Evolutionary conservation across 257 asterid species (phyloP).

Genomic region (Solanum pinnatisectum): DNA sequence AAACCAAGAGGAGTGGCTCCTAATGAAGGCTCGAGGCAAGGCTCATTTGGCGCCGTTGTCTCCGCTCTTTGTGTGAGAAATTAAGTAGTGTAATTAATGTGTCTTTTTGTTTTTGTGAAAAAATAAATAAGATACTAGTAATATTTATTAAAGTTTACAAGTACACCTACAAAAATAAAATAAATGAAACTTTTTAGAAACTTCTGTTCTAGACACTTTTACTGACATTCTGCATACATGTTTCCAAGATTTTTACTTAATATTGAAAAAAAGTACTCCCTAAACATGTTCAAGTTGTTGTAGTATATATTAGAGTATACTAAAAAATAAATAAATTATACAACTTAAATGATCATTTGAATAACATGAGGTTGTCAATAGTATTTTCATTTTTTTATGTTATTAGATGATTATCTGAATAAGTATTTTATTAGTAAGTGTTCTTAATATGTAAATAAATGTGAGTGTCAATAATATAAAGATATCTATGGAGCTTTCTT

Average conservation of each 20-base stretch:
- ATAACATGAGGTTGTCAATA: too few relatives aligned
- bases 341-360: too few relatives aligned
- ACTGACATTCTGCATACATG: slow-evolving; percentile 58
- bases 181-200: slow-evolving; percentile 3
- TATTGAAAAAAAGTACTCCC: background rate
- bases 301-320: too few relatives aligned
- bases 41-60: slow-evolving; percentile 56
- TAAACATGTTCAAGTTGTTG: background rate
- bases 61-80: slow-evolving; percentile 19
- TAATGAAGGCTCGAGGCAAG: slow-evolving; percentile 24
- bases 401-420: too few relatives aligned
- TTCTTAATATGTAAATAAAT: too few relatives aligned
- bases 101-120: background rate
- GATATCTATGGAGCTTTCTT: too few relatives aligned
- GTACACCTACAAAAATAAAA: background rate
- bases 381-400: too few relatives aligned
- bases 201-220: slow-evolving; percentile 31
- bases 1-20: slow-evolving; percentile 50
- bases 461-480: too few relatives aligned
- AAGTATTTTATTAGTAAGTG: too few relatives aligned
- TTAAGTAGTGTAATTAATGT: background rate
- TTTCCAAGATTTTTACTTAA: slow-evolving; percentile 18
- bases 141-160: background rate
- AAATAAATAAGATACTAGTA: background rate
- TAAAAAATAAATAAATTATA: too few relatives aligned